phyloP scores from a whole-genome alignment of 1,139 yeast genomes.

The Blastobotrys persicus region DNA sequence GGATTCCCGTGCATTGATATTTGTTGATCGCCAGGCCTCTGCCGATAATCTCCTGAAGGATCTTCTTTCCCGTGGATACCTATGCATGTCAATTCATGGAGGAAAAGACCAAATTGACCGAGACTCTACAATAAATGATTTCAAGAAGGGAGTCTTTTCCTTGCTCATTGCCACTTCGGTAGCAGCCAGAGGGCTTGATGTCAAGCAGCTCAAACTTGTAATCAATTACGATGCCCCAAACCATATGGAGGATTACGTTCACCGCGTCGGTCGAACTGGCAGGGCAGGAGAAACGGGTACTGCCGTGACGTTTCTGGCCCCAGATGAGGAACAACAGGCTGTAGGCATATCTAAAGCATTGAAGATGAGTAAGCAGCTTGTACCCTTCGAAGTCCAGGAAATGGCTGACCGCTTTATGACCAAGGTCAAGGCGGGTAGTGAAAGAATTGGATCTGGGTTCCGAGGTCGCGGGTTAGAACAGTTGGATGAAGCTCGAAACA shows the following conservation, averaged over 20 bases:
- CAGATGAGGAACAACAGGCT: conserved; percentile 58
- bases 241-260: conserved; percentile 94
- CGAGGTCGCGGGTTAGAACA: conserved; percentile 92
- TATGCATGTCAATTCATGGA: conserved; percentile 76
- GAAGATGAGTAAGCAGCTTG: conserved; percentile 50
- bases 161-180: conserved; percentile 87
- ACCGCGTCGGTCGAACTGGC: conserved; percentile 95
- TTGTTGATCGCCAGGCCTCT: conserved; percentile 81
- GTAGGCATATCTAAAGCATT: conserved; percentile 69
- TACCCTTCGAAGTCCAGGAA: conserved; percentile 51
- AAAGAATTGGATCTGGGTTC: conserved; percentile 59
- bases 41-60: conserved; percentile 70
- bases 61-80: conserved; percentile 56
- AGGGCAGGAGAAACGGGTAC: conserved; percentile 80
- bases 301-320: conserved; percentile 71
- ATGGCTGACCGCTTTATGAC: conserved; percentile 58
- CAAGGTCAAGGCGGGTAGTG: conserved; percentile 69
- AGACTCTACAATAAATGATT: conserved; percentile 68
- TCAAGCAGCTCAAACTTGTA: conserved; percentile 74
- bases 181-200: conserved; percentile 93
- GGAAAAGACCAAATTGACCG: conserved; percentile 89
- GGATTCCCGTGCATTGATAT: conserved; percentile 64
- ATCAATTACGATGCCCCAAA: conserved; percentile 86
- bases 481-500: conserved; percentile 66
- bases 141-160: conserved; percentile 59